Evolutionary conservation across 306 rosid species (phyloP).

Genomic region (Amphicarpaea edgeworthii): DNA sequence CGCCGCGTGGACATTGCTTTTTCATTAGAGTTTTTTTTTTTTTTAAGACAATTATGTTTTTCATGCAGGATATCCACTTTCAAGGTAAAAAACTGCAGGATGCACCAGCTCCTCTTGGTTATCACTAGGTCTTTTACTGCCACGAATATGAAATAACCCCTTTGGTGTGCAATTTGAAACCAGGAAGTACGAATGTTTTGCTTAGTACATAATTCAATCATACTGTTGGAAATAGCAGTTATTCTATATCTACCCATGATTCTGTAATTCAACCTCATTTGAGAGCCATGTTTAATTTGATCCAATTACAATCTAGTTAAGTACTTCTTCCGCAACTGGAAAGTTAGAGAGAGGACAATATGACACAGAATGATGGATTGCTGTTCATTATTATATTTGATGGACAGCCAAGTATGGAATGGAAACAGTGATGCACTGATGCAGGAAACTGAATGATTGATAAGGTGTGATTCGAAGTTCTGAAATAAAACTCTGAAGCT

Average conservation of each 20-base stretch:
- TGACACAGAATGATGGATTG: not conserved
- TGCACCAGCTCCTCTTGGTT: slow-evolving; percentile 79
- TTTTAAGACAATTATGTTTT: slow-evolving; percentile 8
- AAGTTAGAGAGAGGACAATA: slow-evolving; percentile 4
- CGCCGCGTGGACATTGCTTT: slow-evolving; percentile 32
- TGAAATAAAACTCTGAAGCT: not conserved
- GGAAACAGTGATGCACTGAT: not conserved
- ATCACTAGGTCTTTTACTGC: slow-evolving; percentile 52
- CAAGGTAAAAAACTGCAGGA: slow-evolving; percentile 75
- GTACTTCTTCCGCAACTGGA: slow-evolving; percentile 2
- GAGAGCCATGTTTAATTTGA: slow-evolving; percentile 24
- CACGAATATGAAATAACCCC: slow-evolving; percentile 5
- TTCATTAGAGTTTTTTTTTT: not conserved
- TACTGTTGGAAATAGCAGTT: not conserved
- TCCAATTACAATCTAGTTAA: not conserved
- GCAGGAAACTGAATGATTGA: not conserved
- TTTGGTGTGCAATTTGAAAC: slow-evolving; percentile 11
- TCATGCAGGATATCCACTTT: slow-evolving; percentile 73
- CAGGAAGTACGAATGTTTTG: not conserved
- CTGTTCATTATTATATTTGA: not conserved
- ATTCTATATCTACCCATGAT: not conserved
- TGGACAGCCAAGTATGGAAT: not conserved
- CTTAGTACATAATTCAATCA: slow-evolving; percentile 16
- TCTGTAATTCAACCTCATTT: not conserved
- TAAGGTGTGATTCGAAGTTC: not conserved